Evolutionary conservation across 148 eudicot species (phyloP).

Genomic region (Beta vulgaris): DNA sequence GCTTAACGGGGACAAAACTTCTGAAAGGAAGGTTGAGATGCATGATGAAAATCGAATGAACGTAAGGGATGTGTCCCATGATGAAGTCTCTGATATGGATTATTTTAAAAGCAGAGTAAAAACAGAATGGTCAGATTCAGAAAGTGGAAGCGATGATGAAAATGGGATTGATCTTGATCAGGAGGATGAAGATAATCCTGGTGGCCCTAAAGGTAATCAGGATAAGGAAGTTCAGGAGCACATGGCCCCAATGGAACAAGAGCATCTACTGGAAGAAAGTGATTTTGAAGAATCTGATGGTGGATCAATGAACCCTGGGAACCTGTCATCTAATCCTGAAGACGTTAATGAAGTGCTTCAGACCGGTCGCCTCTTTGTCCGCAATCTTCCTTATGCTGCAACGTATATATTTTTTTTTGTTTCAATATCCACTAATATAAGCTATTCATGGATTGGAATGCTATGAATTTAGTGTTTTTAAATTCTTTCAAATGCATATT

Average conservation of each 20-base stretch:
- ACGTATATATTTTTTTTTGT: conserved; percentile 42
- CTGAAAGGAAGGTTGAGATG: conserved; percentile 27
- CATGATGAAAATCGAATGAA: conserved; percentile 30
- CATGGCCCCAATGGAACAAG: background rate
- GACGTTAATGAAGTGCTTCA: conserved; percentile 44
- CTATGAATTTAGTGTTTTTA: background rate
- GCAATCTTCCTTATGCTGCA: conserved; percentile 82
- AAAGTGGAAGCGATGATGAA: conserved; percentile 33
- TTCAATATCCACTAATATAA: background rate
- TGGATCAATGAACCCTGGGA: conserved; percentile 31
- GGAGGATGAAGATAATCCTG: conserved; percentile 8
- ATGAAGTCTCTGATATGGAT: conserved; percentile 67
- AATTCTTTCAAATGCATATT: background rate
- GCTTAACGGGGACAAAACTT: conserved; percentile 26
- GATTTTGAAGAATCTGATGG: conserved; percentile 31
- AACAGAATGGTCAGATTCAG: conserved; percentile 86
- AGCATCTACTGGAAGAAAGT: conserved; percentile 30
- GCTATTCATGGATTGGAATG: background rate
- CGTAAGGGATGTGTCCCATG: conserved; percentile 25
- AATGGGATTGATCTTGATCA: conserved; percentile 20
- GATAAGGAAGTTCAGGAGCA: conserved; percentile 27
- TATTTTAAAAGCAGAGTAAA: conserved; percentile 81
- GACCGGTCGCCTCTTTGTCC: conserved; percentile 77
- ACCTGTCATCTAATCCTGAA: conserved; percentile 32
- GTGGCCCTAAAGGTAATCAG: conserved; percentile 8